Evolutionary conservation across 768 basidiomycete genomes (phyloP).

Genomic region (Leccinellum luteum): DNA sequence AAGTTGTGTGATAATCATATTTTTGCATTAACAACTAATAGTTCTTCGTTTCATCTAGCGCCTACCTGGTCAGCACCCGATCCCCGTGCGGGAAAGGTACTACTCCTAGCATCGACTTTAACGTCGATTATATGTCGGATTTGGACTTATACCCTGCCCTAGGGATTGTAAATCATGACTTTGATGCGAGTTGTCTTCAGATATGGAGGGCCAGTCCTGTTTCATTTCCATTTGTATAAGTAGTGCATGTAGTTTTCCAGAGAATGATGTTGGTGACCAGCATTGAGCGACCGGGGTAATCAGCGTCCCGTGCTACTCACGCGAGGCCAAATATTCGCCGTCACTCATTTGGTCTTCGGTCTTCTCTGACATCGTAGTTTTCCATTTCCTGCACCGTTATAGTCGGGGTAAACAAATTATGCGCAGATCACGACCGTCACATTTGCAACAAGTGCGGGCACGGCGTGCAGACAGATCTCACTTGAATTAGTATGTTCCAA

Average conservation of each 20-base stretch:
- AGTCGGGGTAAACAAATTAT: background rate
- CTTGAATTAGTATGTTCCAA: background rate
- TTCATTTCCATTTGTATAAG: background rate
- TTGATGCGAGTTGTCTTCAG: background rate
- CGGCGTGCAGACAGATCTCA: background rate
- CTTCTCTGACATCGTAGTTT: background rate
- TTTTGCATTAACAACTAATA: background rate
- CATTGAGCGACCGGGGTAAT: background rate
- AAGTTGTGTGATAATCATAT: slow-evolving; percentile 9
- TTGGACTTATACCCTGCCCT: background rate
- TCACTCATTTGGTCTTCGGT: no score
- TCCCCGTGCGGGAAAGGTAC: slow-evolving; percentile 12
- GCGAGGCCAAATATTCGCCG: background rate
- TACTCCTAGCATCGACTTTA: background rate
- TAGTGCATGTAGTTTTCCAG: background rate
- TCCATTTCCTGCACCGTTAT: background rate
- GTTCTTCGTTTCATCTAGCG: slow-evolving; percentile 17
- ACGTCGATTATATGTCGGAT: no score
- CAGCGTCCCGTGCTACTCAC: background rate
- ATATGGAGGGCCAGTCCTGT: background rate
- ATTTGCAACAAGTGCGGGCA: background rate
- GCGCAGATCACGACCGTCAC: background rate
- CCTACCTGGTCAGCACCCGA: slow-evolving; percentile 22
- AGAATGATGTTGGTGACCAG: background rate
- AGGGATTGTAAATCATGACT: background rate